Percentiles rank a stretch among this genome's conserved stretches.
These are phyloP conservation scores for Rubus parviflorus DNA, from an alignment of 306 rosid genomes.

Conservation along the genomic window DNA sequence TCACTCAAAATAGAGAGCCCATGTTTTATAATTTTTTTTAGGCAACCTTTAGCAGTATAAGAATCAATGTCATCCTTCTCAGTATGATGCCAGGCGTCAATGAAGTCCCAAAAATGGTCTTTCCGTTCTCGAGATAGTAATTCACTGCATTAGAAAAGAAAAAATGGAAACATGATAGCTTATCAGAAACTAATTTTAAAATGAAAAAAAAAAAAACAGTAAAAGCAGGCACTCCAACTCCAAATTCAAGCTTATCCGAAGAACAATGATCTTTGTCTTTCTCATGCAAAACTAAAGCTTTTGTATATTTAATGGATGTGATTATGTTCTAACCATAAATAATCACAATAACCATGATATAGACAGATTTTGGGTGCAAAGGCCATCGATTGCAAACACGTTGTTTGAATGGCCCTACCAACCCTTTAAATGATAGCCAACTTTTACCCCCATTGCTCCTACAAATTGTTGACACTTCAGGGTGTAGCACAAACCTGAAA, in stretches of 20 bases:
- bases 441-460: not conserved
- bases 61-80: constrained; percentile 43
- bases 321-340: not conserved
- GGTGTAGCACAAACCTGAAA: not conserved
- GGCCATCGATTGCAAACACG: not conserved
- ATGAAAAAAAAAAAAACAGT: not conserved
- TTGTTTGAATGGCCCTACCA: not conserved
- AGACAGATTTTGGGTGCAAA: not conserved
- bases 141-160: constrained; percentile 52
- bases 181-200: not conserved
- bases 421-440: not conserved
- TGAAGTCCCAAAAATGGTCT: constrained; percentile 71
- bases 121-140: constrained; percentile 64
- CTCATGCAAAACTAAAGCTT: not conserved
- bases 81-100: constrained; percentile 61
- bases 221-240: not conserved
- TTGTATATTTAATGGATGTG: not conserved
- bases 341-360: not conserved
- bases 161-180: constrained; percentile 15
- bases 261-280: not conserved
- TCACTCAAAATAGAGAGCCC: constrained; percentile 54
- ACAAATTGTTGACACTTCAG: not conserved
- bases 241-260: not conserved
- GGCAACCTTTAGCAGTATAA: constrained; percentile 63
- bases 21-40: constrained; percentile 49